Conservation (phyloP, 352 stramenopile species). For the Elongisporangium senticosum region DNA sequence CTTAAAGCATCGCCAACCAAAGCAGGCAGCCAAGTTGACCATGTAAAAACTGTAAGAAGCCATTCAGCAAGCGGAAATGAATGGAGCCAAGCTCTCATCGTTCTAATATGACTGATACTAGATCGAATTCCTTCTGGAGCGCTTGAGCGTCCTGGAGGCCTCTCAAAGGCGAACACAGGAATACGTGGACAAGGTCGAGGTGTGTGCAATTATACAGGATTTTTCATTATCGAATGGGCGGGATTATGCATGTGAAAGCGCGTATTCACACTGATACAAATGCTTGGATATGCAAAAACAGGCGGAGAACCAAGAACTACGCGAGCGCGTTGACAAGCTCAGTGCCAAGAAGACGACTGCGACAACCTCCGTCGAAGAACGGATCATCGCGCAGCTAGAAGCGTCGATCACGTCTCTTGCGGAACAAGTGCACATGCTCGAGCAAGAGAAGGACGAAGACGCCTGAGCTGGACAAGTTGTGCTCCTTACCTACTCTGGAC, state of each 20-base stretch:
- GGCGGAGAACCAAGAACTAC: conserved; percentile 34
- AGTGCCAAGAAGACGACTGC: not conserved
- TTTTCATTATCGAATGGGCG: not conserved
- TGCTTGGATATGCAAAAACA: conserved; percentile 5
- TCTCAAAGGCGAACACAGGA: conserved; percentile 28
- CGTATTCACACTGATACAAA: not conserved
- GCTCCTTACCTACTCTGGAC: not conserved
- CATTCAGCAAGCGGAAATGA: not conserved
- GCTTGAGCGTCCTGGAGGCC: conserved; percentile 39
- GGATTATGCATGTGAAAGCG: not conserved
- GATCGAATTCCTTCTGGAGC: conserved; percentile 56
- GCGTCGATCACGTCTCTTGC: conserved; percentile 36
- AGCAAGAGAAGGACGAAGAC: conserved; percentile 18
- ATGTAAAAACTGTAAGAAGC: conserved; percentile 38
- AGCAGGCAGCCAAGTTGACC: conserved; percentile 11
- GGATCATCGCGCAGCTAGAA: conserved; percentile 43
- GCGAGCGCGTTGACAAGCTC: conserved; percentile 18
- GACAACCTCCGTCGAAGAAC: conserved; percentile 20
- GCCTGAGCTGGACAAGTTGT: not conserved
- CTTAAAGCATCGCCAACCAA: conserved; percentile 1
- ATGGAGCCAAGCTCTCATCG: not conserved
- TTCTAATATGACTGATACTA: conserved; percentile 6
- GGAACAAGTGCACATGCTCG: conserved; percentile 37
- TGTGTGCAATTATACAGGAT: conserved; percentile 9
- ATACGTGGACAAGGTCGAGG: conserved; percentile 39